phyloP scores from a whole-genome alignment of 768 basidiomycete genomes.

The Lepiota venenata region DNA sequence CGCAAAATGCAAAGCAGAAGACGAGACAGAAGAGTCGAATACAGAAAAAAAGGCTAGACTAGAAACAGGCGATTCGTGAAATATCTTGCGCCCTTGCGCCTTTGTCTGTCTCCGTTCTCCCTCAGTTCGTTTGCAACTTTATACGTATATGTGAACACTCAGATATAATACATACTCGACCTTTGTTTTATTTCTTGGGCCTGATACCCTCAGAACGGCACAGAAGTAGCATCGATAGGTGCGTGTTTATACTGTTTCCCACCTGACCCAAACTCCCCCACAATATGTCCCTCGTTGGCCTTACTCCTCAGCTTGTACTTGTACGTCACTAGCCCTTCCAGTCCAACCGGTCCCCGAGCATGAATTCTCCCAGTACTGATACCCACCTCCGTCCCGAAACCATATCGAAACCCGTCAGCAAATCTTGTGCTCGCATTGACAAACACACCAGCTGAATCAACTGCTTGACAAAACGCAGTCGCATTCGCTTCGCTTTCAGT shows the following conservation, averaged over 20 bases:
- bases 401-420: conserved; percentile 94
- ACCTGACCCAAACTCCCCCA: conserved; percentile 77
- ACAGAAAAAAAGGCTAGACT: conserved; percentile 67
- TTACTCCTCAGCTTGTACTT: conserved; percentile 91
- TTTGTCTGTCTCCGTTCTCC: conserved; percentile 2
- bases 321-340: conserved; percentile 93
- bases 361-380: conserved; percentile 97
- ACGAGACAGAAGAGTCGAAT: conserved; percentile 40
- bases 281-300: conserved; percentile 74
- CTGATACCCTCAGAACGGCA: conserved; percentile 36
- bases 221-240: conserved; percentile 35
- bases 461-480: conserved; percentile 76
- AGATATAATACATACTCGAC: too few relatives aligned
- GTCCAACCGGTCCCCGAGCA: conserved; percentile 92
- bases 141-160: conserved; percentile 5
- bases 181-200: too few relatives aligned
- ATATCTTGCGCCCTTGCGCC: neutral
- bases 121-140: conserved; percentile 11
- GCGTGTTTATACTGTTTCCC: conserved; percentile 75
- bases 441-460: conserved; percentile 91
- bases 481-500: conserved; percentile 71
- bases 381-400: conserved; percentile 97
- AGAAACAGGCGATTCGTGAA: conserved; percentile 25
- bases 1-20: conserved; percentile 72
- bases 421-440: conserved; percentile 96